Base-by-base conservation (phyloP, 2,329 filamentous ascomycete genomes). In the Botrytis squamosa region DNA sequence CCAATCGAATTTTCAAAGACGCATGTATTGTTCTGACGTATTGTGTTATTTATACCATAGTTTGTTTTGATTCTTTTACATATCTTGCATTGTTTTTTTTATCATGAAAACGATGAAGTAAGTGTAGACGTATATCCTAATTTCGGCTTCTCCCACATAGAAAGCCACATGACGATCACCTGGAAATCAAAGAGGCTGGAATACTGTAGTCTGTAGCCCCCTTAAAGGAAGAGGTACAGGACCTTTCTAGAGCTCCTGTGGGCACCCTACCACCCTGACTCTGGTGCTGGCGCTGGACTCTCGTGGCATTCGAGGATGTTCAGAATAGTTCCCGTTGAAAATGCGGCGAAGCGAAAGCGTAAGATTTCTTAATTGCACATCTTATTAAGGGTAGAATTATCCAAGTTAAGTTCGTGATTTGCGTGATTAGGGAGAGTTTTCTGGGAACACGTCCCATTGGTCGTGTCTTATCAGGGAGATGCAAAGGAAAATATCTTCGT, bases 361-460 rank as follows among this genome's bases (percentile, higher is more conserved):
- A 59, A 62, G 60, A 74, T 74, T 72, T 72, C 73, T 72, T 71
- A 71, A 66, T 44, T 64, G 72, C 72, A 71, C 68, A 55, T 74
- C 73, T 55, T 55, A 55, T 55, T 66, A 65, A 57, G 36, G 38
- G 42, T 42, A 36, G 22, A 69, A 44, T 25, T 64, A 36, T 52
- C 55, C 64, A 46, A 42, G 8, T 42, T 65, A 36, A 59, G 29
- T 42, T 71, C n/a, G 36, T 36, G 68, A 59, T 57, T 73, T 52
- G 64, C 36, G 67, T 55, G 59, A 64, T 33, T 44, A 42, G 46
- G 55, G 71, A 18, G 62, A 42, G 70, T 72, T 60, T 67, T 7
- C 46, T 69, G 60, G 70, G 44, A 71, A 72, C 25, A 42, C 8
- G 62, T n/a, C 70, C 70, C 22, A 72, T 72, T 72, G 70, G 70